phyloP scores from a whole-genome alignment of 2,329 filamentous ascomycete genomes.

The Scedosporium dehoogii region DNA sequence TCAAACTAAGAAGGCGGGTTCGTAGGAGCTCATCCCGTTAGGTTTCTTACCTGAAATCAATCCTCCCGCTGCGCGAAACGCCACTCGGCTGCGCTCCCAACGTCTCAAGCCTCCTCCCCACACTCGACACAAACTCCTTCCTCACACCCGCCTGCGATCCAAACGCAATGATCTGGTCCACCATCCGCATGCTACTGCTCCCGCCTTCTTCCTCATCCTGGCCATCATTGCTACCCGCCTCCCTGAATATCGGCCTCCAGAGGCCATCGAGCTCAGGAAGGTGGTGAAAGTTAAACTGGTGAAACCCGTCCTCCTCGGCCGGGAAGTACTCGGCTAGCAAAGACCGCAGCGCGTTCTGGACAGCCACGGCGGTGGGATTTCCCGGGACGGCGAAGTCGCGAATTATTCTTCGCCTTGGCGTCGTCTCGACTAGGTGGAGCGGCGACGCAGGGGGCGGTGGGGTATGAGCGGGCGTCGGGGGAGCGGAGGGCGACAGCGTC shows the following conservation, averaged over 20 bases:
- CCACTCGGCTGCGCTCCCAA: constrained; percentile 41
- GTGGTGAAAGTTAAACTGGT: constrained; percentile 36
- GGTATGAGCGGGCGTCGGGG: constrained; percentile 33
- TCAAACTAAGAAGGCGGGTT: too few relatives aligned
- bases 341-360: constrained; percentile 48
- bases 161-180: constrained; percentile 51
- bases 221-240: constrained; percentile 19
- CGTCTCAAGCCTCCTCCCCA: constrained; percentile 43
- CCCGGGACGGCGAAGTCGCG: constrained; percentile 31
- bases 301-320: constrained; percentile 33
- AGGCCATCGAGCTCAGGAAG: constrained; percentile 38
- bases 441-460: constrained; percentile 21
- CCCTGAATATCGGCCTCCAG: constrained; percentile 43
- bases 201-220: constrained; percentile 15
- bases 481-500: constrained; percentile 15
- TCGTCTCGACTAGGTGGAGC: constrained; percentile 18
- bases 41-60: constrained; percentile 47
- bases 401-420: constrained; percentile 20
- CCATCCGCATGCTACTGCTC: constrained; percentile 16
- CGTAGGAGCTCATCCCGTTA: neutral
- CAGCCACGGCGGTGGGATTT: constrained; percentile 36
- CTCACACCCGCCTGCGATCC: constrained; percentile 46
- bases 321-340: constrained; percentile 42
- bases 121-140: constrained; percentile 34
- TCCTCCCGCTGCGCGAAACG: constrained; percentile 39